phyloP scores from a whole-genome alignment of 768 basidiomycete species.

The Macrocybe gigantea region DNA sequence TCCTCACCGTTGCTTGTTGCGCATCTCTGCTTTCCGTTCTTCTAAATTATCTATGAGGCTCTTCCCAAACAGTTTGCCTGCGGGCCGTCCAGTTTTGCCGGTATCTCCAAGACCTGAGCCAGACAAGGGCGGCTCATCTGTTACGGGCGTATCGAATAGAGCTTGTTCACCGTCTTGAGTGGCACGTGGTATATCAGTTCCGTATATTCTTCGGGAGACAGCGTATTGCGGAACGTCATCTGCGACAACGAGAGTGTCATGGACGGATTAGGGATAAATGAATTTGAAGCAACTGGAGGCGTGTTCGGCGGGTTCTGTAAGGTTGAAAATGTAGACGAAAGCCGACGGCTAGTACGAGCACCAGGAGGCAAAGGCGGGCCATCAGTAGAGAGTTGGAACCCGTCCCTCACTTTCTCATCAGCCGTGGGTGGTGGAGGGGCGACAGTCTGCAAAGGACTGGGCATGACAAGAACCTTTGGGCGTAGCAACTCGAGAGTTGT shows the following conservation, averaged over 20 bases:
- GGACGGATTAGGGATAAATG: slow-evolving; percentile 76
- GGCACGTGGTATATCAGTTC: slow-evolving; percentile 63
- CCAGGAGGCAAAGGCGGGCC: slow-evolving; percentile 76
- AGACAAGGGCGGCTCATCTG: slow-evolving; percentile 25
- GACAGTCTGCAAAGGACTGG: slow-evolving; percentile 68
- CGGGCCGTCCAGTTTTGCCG: slow-evolving; percentile 40
- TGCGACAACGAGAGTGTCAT: slow-evolving; percentile 71
- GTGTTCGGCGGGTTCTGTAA: slow-evolving; percentile 26
- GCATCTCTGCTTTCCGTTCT: slow-evolving; percentile 74
- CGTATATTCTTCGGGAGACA: slow-evolving; percentile 63
- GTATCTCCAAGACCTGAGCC: slow-evolving; percentile 20
- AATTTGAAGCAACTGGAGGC: slow-evolving; percentile 48
- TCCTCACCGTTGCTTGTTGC: slow-evolving; percentile 73
- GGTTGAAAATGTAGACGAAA: slow-evolving; percentile 27
- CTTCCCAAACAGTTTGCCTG: slow-evolving; percentile 82
- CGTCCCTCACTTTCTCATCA: slow-evolving; percentile 35
- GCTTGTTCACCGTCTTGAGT: slow-evolving; percentile 75
- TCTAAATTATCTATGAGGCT: slow-evolving; percentile 91
- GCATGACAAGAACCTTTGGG: slow-evolving; percentile 94
- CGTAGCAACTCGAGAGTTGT: slow-evolving; percentile 75
- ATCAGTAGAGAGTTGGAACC: slow-evolving; percentile 61
- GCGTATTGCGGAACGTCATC: slow-evolving; percentile 78
- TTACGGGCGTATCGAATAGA: slow-evolving; percentile 35
- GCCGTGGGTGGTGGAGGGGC: slow-evolving; percentile 28
- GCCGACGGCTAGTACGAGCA: slow-evolving; percentile 51